Conservation (phyloP, 108 stramenopile genomes). For the Thalassiosira profunda region DNA sequence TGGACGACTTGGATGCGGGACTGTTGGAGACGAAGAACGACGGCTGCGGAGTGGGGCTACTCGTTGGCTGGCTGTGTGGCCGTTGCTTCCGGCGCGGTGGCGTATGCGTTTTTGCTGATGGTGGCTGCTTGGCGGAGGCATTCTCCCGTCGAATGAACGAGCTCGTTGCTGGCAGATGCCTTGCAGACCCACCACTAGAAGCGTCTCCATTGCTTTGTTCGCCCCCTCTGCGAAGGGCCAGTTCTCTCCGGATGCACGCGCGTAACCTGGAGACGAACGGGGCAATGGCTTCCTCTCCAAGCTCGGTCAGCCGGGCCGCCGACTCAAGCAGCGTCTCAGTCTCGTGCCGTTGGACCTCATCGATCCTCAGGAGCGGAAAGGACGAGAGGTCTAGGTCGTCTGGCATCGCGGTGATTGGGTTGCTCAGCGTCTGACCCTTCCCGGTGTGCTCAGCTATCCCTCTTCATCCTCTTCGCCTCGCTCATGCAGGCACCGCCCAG, state of each 20-base stretch:
- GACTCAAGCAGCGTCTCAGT: conserved; percentile 29
- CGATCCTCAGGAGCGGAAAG: conserved; percentile 47
- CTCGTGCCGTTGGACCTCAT: conserved; percentile 25
- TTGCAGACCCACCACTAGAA: background rate
- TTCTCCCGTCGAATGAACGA: background rate
- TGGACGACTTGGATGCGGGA: conserved; percentile 22
- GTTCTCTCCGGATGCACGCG: conserved; percentile 19
- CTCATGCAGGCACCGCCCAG: too few relatives aligned
- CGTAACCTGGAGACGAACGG: conserved; percentile 30
- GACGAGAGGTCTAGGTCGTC: conserved; percentile 29
- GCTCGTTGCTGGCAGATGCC: too few relatives aligned
- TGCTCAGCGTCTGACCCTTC: background rate
- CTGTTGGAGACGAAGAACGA: conserved; percentile 33
- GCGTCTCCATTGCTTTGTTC: background rate
- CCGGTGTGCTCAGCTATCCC: too few relatives aligned
- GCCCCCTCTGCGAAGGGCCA: conserved; percentile 2
- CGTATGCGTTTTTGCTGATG: background rate
- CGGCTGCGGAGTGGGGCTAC: background rate
- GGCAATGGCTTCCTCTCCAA: conserved; percentile 4
- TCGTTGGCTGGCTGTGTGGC: background rate
- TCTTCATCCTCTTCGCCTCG: too few relatives aligned
- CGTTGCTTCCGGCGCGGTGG: background rate
- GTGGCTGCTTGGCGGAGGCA: background rate
- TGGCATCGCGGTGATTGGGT: conserved; percentile 2
- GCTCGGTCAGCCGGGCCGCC: conserved; percentile 12